Evolutionary conservation across 2,329 filamentous ascomycete species (phyloP), one percentile per base, ranked within the genome.

Genomic region (Ceratocystis diversiconidia): DNA sequence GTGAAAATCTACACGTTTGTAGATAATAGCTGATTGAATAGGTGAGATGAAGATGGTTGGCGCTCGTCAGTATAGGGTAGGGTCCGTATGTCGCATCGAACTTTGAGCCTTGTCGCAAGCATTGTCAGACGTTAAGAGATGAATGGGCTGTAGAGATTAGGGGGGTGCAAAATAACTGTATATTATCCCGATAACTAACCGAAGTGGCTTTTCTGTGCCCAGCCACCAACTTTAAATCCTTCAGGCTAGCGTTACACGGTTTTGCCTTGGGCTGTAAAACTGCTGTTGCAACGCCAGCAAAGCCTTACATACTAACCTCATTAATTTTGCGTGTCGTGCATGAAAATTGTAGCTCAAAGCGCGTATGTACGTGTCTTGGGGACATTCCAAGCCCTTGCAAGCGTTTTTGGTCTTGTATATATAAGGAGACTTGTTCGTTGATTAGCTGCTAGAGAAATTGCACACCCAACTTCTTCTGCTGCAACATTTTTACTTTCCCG

Each of bases 181-280:
- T 1, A 28, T 15, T 52, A 10, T 28, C 3, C 48, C 22, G 22
- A 10, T 1, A 28, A 25, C 5, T 28, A 52, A 22, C 48, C 48
- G 48, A 57, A 1, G 36, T 15, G 3, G 12, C 12, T 15, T 4
- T 41, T 12, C 10, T 15, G 10, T 41, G 4, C 12, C 59, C 60
- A 65, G 64, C 60, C 59, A 65, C 60, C 59, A n/a, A 6, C 30
- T 65, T 64, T 48, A 52, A 28, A 22, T 28, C 25, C n/a, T 8
- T 22, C 28, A 19, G 17, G 25, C 36, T 19, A n/a, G 17, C 43
- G 19, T n/a, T 28, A 59, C 62, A 64, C 48, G 32, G 52, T n/a
- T 32, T 41, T n/a, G 41, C 44, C 28, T 59, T 36, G 36, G 36
- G 12, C 17, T 10, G 17, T 17, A 15, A 28, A 59, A 28, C 55